Base-by-base conservation (phyloP, 208 protist genomes). In the Leishmania lainsoni region DNA sequence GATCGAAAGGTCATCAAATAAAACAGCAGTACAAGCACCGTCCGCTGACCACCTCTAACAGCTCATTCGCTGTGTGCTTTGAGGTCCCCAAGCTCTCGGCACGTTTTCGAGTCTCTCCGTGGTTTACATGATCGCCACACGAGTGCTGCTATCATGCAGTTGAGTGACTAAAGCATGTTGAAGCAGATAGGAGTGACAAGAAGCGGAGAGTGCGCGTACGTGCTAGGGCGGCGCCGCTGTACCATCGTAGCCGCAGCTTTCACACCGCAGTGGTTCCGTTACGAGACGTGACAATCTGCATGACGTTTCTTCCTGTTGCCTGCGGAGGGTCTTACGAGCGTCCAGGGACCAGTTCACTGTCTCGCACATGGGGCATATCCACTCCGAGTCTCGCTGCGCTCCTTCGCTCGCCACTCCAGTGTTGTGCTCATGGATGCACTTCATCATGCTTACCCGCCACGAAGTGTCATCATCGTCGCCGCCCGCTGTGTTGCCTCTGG, bases 281-380 rank as follows among this genome's bases (percentile, higher is more conserved):
- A 75, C 29, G 16, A 49, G 14, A 22, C 58, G 49, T 26, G 71
- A 56, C n/a, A 51, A 56, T 49, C 39, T 68, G 1, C 49, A 35
- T n/a, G 76, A 42, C 10, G 54, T 39, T 17, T 78, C 70, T 29
- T 68, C 77, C 22, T 69, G 77, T 10, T 76, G 81, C 52, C 72
- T 80, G 4, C 90, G 87, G 5, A 92, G 79, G n/a, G 80, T 78
- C n/a, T 75, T 82, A 51, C 79, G 86, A 2, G 77, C 83, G 56
- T 94, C 90, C 3, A 84, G 72, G 5, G 80, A 65, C 52, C 81
- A 81, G 51, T 88, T 80, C 14, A 48, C 69, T 35, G 80, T 76
- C 29, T 90, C 88, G 66, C 90, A 94, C 71, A 86, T 82, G 26
- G 84, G 81, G 75, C 88, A 94, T 42, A 90, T 78, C 82, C 86